phyloP scores from a whole-genome alignment of 331 rosid species.

The Saraca asoca region DNA sequence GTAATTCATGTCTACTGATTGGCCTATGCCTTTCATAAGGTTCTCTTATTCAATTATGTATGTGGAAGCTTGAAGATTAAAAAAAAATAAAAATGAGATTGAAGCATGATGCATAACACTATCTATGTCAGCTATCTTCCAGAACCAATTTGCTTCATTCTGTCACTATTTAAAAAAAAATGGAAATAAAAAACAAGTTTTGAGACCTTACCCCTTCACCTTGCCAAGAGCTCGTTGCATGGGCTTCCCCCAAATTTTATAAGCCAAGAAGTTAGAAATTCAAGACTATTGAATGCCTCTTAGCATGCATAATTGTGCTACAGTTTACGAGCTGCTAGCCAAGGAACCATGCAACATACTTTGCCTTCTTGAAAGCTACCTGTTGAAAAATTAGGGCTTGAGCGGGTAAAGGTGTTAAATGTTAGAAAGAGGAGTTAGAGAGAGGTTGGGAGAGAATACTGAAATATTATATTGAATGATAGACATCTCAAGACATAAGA shows the following conservation, averaged over 20 bases:
- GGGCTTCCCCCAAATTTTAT: background rate
- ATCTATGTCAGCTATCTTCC: too few relatives aligned
- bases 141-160: too few relatives aligned
- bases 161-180: too few relatives aligned
- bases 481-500: too few relatives aligned
- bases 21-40: slow-evolving; percentile 15
- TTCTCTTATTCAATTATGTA: background rate
- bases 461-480: too few relatives aligned
- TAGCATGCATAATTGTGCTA: background rate
- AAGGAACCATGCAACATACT: background rate
- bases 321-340: background rate
- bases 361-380: background rate
- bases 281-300: background rate
- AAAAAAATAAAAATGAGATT: slow-evolving; percentile 19
- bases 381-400: background rate
- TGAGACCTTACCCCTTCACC: too few relatives aligned
- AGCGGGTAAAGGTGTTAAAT: too few relatives aligned
- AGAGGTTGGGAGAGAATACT: too few relatives aligned
- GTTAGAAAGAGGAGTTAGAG: too few relatives aligned
- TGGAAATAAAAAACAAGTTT: too few relatives aligned
- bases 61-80: slow-evolving; percentile 19
- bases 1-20: slow-evolving; percentile 39
- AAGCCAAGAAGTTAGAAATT: background rate
- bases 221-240: background rate
- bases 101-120: background rate